Base-by-base conservation (phyloP, 1,284 basidiomycete species). In the Austroboletus rostrupii region DNA sequence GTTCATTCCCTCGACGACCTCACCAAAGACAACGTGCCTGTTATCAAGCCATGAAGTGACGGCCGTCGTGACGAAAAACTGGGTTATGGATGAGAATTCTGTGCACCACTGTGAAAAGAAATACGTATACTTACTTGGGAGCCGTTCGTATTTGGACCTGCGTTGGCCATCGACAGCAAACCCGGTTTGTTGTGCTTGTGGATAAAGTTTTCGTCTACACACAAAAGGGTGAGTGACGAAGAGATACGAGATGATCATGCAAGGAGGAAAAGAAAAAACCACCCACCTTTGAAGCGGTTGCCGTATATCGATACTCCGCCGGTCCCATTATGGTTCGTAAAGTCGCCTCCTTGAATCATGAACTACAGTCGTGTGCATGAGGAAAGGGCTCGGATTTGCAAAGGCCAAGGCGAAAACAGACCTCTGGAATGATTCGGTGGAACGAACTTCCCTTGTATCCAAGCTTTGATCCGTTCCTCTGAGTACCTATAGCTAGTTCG, bases 231-330 rank as follows among this genome's bases (percentile, higher is more conserved):
- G 36, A 37, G 17, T 9, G 19, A 17, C 36, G n/a, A n/a, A 33
- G 13, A 10, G 2, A n/a, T 35, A 3, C 5, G 33, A n/a, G 8
- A n/a, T n/a, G n/a, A n/a, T n/a, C n/a, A n/a, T n/a, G n/a, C n/a
- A n/a, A n/a, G 10, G 6, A 28, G 23, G 26, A 10, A 16, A n/a
- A 17, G 29, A 17, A 5, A 28, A 2, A 31, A 14, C 10, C 6
- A 71, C 77, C 23, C 50, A 89, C 87, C 87, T 32, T 68, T 54
- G 61, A 89, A 92, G 60, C 84, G 87, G 53, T 82, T 77, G 16
- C 95, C 96, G 57, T 96, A 98, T 64, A 98, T 97, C 16, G 86
- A 91, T 64, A 86, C 83, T 32, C 91, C 92, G 39, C 96, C 96
- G 0, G 93, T 94, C 16, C 85, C 94, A 63, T 97, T 84, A 39